Percentiles rank a stretch among this genome's conserved stretches.
Evolutionary conservation across 2,329 filamentous ascomycete species (phyloP).

Genomic region (Penicillium thymicola): DNA sequence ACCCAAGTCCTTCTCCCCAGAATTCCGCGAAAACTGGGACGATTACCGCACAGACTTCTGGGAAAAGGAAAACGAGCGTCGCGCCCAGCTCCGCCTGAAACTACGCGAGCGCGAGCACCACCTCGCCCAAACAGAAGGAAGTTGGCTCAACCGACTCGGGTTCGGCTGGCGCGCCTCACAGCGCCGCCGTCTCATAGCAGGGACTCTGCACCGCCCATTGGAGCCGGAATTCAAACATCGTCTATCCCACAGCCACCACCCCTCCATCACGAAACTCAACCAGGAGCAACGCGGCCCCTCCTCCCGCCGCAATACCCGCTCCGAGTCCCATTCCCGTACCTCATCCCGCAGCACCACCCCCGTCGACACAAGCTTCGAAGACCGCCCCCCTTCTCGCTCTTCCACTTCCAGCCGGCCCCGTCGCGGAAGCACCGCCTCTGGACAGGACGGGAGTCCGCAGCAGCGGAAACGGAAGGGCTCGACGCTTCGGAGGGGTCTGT

Average conservation of each 20-base stretch:
- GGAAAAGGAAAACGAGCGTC: conserved; percentile 92
- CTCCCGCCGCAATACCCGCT: conserved; percentile 33
- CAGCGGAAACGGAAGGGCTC: conserved; percentile 34
- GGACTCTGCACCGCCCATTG: conserved; percentile 25
- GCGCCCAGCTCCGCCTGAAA: conserved; percentile 67
- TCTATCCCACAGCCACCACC: conserved; percentile 27
- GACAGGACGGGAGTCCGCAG: conserved; percentile 27
- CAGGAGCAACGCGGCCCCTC: conserved; percentile 30
- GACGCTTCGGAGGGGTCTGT: conserved; percentile 29
- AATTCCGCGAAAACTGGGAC: conserved; percentile 96
- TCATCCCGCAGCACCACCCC: conserved; percentile 44
- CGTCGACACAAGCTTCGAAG: conserved; percentile 33
- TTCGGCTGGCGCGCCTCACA: conserved; percentile 43
- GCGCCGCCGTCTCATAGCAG: conserved; percentile 30
- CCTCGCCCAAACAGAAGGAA: conserved; percentile 64
- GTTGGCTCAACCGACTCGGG: conserved; percentile 84
- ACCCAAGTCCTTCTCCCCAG: conserved; percentile 90
- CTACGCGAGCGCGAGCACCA: conserved; percentile 66
- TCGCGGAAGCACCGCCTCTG: conserved; percentile 33
- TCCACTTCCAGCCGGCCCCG: conserved; percentile 33
- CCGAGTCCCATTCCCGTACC: conserved; percentile 41
- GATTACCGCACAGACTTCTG: conserved; percentile 91
- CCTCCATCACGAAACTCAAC: conserved; percentile 26
- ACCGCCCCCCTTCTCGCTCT: conserved; percentile 35
- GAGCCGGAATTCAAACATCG: conserved; percentile 30